These are phyloP conservation scores for Boletus edulis DNA, from an alignment of 768 basidiomycete genomes.

Conservation along the genomic window DNA sequence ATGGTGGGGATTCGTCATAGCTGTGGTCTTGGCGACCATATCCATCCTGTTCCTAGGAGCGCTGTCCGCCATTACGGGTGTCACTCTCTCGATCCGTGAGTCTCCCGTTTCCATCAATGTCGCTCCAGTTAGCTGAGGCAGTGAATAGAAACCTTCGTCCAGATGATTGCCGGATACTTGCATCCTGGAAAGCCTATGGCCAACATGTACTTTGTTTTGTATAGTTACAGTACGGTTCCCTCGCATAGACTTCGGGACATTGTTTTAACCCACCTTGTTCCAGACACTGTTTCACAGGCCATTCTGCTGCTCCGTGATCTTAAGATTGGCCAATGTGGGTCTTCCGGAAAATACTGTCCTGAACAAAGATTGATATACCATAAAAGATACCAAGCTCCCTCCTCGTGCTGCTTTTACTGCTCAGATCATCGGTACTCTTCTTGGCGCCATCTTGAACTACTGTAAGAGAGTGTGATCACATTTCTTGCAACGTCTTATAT, in stretches of 20 bases:
- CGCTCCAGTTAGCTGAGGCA: background rate
- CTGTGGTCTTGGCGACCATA: slow-evolving; percentile 46
- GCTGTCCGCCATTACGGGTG: slow-evolving; percentile 50
- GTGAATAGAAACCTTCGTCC: slow-evolving; percentile 25
- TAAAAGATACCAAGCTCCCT: slow-evolving; percentile 48
- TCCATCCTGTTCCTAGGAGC: slow-evolving; percentile 54
- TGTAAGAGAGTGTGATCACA: slow-evolving; percentile 22
- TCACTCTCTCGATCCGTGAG: slow-evolving; percentile 16
- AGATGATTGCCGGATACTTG: slow-evolving; percentile 37
- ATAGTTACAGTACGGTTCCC: slow-evolving; percentile 41
- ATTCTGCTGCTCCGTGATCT: slow-evolving; percentile 52
- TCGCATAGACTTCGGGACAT: slow-evolving; percentile 30
- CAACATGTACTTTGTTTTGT: slow-evolving; percentile 26
- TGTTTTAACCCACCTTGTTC: slow-evolving; percentile 34
- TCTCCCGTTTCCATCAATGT: background rate
- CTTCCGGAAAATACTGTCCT: background rate
- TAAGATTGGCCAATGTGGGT: slow-evolving; percentile 38
- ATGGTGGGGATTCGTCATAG: slow-evolving; percentile 57
- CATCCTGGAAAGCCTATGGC: slow-evolving; percentile 37
- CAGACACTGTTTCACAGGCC: slow-evolving; percentile 50
- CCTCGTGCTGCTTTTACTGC: slow-evolving; percentile 62
- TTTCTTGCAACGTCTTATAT: background rate
- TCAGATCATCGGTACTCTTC: slow-evolving; percentile 53
- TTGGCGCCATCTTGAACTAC: slow-evolving; percentile 48
- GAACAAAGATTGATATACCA: slow-evolving; percentile 31